phyloP scores from a whole-genome alignment of 2,329 filamentous ascomycete genomes.

The Talaromyces islandicus region DNA sequence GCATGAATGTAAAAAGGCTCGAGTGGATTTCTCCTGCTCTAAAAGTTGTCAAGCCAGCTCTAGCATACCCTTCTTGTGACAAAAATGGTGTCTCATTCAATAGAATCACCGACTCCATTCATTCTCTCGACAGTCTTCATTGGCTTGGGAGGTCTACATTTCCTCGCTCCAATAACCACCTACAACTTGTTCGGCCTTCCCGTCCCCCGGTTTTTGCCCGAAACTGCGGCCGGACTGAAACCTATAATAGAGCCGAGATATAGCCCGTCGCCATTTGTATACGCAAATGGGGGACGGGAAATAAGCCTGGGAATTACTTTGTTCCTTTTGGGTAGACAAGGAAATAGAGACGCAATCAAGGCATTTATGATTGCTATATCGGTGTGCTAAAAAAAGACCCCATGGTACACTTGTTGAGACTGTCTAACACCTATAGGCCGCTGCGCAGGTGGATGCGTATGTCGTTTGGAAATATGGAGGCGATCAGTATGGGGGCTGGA shows the following conservation, averaged over 20 bases:
- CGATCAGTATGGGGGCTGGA: constrained; percentile 1
- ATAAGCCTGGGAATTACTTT: constrained; percentile 4
- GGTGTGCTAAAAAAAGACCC: background rate
- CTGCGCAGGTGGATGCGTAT: constrained; percentile 5
- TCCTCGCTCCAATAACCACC: constrained; percentile 2
- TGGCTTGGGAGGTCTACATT: constrained; percentile 5
- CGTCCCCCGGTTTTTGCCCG: background rate
- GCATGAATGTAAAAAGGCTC: background rate
- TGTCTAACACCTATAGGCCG: background rate
- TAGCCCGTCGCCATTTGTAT: constrained; percentile 2
- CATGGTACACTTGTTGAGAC: background rate
- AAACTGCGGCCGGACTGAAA: background rate
- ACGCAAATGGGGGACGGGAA: constrained; percentile 6
- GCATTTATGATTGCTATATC: constrained; percentile 2
- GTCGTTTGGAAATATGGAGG: constrained; percentile 7
- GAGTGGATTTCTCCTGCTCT: background rate
- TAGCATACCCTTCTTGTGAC: background rate
- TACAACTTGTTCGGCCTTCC: constrained; percentile 6
- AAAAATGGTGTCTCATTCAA: background rate
- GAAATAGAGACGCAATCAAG: background rate
- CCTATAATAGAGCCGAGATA: background rate
- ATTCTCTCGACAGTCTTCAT: constrained; percentile 5
- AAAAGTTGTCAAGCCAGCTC: background rate
- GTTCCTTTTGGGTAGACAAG: background rate
- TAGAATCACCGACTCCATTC: background rate